Conservation (phyloP, 768 basidiomycete genomes). For the Leccinum imitatum region DNA sequence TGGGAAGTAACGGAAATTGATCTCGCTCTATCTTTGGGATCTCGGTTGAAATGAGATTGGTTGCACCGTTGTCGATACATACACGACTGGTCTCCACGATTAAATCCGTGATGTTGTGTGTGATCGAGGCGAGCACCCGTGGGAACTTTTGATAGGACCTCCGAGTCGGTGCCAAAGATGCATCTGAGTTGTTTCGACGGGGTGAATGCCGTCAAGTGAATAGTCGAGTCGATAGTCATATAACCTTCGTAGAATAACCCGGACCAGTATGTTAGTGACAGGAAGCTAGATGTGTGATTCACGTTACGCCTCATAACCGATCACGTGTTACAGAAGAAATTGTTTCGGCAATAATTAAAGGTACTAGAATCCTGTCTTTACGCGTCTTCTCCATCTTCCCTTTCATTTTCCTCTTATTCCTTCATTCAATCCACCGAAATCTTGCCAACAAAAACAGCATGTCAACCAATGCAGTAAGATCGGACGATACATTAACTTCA, state of each 20-base stretch:
- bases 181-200: background rate
- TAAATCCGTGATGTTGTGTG: background rate
- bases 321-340: constrained; percentile 8
- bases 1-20: background rate
- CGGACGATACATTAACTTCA: constrained; percentile 42
- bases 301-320: background rate
- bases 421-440: background rate
- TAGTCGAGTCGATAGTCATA: background rate
- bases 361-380: background rate
- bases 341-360: background rate
- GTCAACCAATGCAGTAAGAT: constrained; percentile 5
- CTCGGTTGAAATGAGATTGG: background rate
- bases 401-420: background rate
- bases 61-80: background rate
- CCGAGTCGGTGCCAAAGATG: background rate
- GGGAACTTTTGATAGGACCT: background rate
- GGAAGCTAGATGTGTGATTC: background rate
- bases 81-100: background rate
- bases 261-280: background rate
- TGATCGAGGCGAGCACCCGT: background rate
- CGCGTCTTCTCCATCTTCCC: background rate
- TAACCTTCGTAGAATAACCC: background rate
- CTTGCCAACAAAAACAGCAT: constrained; percentile 3
- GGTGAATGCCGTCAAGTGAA: background rate
- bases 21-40: background rate